Base-by-base conservation (phyloP, 805 yeast species). In the Saccharomycopsis sp. region DNA sequence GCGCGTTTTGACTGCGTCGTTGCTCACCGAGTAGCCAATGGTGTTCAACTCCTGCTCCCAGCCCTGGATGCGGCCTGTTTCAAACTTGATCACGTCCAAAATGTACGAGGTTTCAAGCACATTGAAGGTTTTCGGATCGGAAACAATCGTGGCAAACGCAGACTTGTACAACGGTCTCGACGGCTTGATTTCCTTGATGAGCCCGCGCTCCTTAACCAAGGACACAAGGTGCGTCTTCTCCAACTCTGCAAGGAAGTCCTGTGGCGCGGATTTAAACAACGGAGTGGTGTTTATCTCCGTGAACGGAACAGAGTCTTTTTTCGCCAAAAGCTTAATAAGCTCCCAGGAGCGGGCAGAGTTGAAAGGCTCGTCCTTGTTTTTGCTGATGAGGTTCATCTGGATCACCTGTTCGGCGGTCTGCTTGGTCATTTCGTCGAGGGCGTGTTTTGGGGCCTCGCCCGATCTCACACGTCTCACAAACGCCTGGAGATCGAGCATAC, bases 401-500 rank as follows among this genome's bases (percentile, higher is more conserved):
- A 92, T 82, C 18, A 92, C 81, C 67, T 92, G 97, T 65, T 89
- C 91, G 3, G 92, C 84, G 0, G 97, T 84, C 70, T 91, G 97
- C 24, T 77, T 78, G 3, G 90, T 79, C 86, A 94, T 88, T 63
- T 89, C 91, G 1, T 78, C 71, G 50, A 90, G 72, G 0, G 98
- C 97, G 54, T 79, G 86, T 8, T 72, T 65, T 1, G 97, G 95
- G 5, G 80, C 68, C 68, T 94, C 99, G 4, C 99, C 99, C 1
- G 92, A 83, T 64, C 84, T 84, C 16, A 94, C 80, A 54, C 98
- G 85, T 67, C 98, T 80, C 1, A 87, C 87, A 71, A 89, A 91
- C 29, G 92, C 85, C 70, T 94, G 97, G 54, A 94, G 75, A 69
- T 94, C 99, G 51, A 91, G 77, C 91, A 92, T 87, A 62, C 99